These are phyloP conservation scores for Blakeslea trispora DNA, from an alignment of 371 early-diverging fungal species.

Conservation along the genomic window DNA sequence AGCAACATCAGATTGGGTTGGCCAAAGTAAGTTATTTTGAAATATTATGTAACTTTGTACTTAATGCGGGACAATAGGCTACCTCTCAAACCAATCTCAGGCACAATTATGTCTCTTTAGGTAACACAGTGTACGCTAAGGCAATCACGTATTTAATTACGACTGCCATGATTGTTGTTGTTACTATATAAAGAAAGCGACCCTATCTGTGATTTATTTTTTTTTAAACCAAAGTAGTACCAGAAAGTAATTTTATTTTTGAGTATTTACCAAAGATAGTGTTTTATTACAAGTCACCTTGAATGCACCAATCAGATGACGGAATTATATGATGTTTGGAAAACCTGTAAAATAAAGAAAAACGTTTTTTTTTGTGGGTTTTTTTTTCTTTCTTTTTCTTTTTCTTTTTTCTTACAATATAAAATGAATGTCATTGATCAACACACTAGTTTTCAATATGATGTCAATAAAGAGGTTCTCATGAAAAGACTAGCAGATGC, in stretches of 20 bases:
- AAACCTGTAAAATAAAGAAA: background rate
- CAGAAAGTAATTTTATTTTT: no score
- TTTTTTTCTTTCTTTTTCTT: background rate
- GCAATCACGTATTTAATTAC: background rate
- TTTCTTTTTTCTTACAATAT: background rate
- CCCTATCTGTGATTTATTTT: background rate
- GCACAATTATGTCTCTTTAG: background rate
- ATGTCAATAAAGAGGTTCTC: constrained; percentile 22
- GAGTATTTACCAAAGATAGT: background rate
- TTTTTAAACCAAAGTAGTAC: background rate
- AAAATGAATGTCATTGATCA: background rate
- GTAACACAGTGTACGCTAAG: background rate
- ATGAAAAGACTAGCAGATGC: constrained; percentile 33
- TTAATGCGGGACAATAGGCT: background rate
- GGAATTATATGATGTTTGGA: no score
- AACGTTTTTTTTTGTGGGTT: background rate
- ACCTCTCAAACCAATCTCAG: background rate
- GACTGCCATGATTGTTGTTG: background rate
- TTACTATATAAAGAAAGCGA: background rate
- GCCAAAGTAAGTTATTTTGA: constrained; percentile 19
- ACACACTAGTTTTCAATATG: background rate
- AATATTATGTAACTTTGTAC: background rate
- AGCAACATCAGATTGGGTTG: constrained; percentile 40
- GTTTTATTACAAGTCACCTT: background rate
- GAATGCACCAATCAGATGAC: background rate